These are phyloP conservation scores for Cicer yamashitae DNA, from an alignment of 306 rosid genomes.

Conservation along the genomic window DNA sequence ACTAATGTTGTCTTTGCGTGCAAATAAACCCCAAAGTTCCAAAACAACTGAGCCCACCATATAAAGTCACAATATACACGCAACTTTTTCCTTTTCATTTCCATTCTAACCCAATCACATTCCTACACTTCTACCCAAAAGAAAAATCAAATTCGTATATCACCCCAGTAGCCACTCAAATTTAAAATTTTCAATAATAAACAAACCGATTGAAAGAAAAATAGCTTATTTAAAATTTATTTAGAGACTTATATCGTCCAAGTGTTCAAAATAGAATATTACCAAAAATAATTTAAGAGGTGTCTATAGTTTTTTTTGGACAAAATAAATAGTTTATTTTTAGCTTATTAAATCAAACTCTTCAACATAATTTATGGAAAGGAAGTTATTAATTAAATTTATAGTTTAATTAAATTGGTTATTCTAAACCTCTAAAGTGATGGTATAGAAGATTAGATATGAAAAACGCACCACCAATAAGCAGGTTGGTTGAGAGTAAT, in stretches of 20 bases:
- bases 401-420: background rate
- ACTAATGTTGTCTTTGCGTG: slow-evolving; percentile 7
- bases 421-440: background rate
- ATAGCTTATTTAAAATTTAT: background rate
- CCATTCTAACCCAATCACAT: slow-evolving; percentile 17
- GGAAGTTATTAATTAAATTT: background rate
- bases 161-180: background rate
- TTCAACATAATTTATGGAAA: background rate
- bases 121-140: background rate
- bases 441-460: background rate
- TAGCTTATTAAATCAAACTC: background rate
- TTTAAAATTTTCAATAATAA: background rate
- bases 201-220: background rate
- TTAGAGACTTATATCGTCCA: background rate
- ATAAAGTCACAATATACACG: background rate
- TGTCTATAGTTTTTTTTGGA: background rate
- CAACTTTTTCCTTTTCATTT: background rate
- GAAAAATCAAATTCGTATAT: background rate
- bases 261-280: no score
- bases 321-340: background rate
- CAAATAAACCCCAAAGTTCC: slow-evolving; percentile 12
- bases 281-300: background rate
- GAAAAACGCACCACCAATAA: slow-evolving; percentile 74
- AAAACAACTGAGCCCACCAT: slow-evolving; percentile 8
- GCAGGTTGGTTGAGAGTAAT: slow-evolving; percentile 74